phyloP scores from a whole-genome alignment of 805 yeast species.

The Myxozyma monticola region DNA sequence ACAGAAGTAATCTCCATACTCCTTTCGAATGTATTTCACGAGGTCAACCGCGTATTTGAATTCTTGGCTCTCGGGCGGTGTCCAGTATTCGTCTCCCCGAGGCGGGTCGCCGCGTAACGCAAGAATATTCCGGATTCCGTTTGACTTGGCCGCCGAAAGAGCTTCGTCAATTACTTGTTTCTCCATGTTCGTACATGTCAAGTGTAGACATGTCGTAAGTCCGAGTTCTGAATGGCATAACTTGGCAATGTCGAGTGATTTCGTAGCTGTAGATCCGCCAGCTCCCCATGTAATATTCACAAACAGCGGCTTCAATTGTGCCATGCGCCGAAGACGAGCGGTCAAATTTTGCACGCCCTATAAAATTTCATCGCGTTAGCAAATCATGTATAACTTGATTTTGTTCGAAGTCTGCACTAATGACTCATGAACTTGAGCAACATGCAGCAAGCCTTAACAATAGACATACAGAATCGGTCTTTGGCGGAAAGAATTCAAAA shows the following conservation, averaged over 20 bases:
- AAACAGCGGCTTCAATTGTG: conserved; percentile 82
- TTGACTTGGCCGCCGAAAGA: conserved; percentile 61
- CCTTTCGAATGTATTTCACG: conserved; percentile 69
- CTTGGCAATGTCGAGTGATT: conserved; percentile 79
- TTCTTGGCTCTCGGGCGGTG: conserved; percentile 45
- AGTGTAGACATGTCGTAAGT: conserved; percentile 88
- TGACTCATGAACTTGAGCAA: no score
- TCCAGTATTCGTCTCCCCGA: conserved; percentile 65
- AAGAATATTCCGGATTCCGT: conserved; percentile 84
- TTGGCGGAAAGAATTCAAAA: conserved; percentile 96
- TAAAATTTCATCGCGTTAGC: background rate
- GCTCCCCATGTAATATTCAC: conserved; percentile 99
- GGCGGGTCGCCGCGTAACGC: conserved; percentile 98
- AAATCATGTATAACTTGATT: no score
- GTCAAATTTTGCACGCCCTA: conserved; percentile 78
- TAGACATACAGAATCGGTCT: conserved; percentile 63
- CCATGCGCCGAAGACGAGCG: conserved; percentile 86
- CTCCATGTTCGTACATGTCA: conserved; percentile 94
- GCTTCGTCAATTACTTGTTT: conserved; percentile 76
- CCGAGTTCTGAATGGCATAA: conserved; percentile 73
- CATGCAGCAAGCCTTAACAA: no score
- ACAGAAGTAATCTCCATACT: conserved; percentile 80
- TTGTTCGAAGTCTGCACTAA: no score
- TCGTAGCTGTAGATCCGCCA: conserved; percentile 89
- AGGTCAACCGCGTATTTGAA: conserved; percentile 83